Evolutionary conservation across 2,329 filamentous ascomycete genomes (phyloP).

Genomic region (Karstenula rhodostoma): DNA sequence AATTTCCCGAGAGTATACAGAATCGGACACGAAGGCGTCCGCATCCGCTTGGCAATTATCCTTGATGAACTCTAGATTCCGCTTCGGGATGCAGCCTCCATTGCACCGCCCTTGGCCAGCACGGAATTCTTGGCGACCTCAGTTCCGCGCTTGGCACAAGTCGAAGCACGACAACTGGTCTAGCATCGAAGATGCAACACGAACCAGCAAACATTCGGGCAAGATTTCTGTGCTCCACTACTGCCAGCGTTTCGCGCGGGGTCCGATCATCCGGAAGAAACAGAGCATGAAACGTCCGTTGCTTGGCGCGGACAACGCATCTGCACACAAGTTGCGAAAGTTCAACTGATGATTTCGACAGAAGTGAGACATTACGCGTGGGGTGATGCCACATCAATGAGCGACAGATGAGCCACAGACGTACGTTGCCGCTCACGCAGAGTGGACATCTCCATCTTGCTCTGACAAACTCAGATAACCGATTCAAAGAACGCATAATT

Average conservation of each 20-base stretch:
- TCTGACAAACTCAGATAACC: background rate
- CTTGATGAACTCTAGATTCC: slow-evolving; percentile 20
- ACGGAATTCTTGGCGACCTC: slow-evolving; percentile 27
- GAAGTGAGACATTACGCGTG: background rate
- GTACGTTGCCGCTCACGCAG: background rate
- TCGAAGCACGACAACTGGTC: background rate
- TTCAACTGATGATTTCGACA: background rate
- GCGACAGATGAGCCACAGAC: too few species aligned
- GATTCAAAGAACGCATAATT: background rate
- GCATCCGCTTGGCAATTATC: slow-evolving; percentile 23
- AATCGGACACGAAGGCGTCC: slow-evolving; percentile 12
- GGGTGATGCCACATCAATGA: background rate
- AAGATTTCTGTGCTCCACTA: background rate
- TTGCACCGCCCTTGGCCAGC: slow-evolving; percentile 25
- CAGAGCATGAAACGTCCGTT: slow-evolving; percentile 17
- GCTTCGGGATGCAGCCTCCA: slow-evolving; percentile 15
- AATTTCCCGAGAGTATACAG: slow-evolving; percentile 10
- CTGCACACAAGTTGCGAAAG: slow-evolving; percentile 9
- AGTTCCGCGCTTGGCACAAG: slow-evolving; percentile 29
- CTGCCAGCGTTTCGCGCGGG: background rate
- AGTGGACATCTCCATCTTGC: background rate
- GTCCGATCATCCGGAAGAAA: slow-evolving; percentile 11
- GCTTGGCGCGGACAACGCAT: slow-evolving; percentile 26
- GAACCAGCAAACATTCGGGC: background rate
- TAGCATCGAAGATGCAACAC: background rate